Evolutionary conservation across 768 basidiomycete genomes (phyloP).

Genomic region (Rhizopogon vinicolor): DNA sequence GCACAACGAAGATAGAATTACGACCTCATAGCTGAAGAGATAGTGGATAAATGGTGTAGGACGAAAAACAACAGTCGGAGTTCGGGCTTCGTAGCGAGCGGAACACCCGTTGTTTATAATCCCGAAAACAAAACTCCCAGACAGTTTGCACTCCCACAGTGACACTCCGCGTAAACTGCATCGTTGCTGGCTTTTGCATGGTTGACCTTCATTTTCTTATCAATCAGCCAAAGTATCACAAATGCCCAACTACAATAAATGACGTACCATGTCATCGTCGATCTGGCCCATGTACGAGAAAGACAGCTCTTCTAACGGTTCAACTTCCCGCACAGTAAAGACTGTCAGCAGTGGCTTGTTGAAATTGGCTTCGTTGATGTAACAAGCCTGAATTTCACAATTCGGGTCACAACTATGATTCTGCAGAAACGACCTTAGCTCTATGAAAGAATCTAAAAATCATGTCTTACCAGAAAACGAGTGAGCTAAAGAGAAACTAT

Average conservation of each 20-base stretch:
- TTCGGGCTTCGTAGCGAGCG: not conserved
- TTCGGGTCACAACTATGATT: constrained; percentile 94
- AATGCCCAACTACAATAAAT: not conserved
- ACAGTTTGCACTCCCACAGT: constrained; percentile 50
- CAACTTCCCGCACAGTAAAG: constrained; percentile 63
- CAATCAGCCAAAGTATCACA: constrained; percentile 1
- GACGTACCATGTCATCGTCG: constrained; percentile 23
- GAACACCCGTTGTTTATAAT: constrained; percentile 8
- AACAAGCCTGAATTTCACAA: constrained; percentile 62
- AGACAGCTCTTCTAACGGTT: constrained; percentile 64
- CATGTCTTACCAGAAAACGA: constrained; percentile 67
- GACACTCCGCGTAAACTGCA: constrained; percentile 45
- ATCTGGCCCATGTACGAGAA: constrained; percentile 71
- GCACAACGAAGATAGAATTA: not conserved
- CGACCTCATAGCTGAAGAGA: not conserved
- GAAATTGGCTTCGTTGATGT: constrained; percentile 73
- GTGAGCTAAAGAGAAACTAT: constrained; percentile 58
- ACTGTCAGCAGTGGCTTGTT: constrained; percentile 65
- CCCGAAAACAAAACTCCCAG: constrained; percentile 31
- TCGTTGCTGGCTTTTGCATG: constrained; percentile 20
- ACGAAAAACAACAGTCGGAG: too few relatives aligned
- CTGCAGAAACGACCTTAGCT: constrained; percentile 30
- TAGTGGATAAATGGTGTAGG: not conserved
- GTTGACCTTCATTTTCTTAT: not conserved
- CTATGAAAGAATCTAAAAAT: not conserved